Evolutionary conservation across 371 early-diverging fungal species (phyloP).

Genomic region (Parasitella parasitica): DNA sequence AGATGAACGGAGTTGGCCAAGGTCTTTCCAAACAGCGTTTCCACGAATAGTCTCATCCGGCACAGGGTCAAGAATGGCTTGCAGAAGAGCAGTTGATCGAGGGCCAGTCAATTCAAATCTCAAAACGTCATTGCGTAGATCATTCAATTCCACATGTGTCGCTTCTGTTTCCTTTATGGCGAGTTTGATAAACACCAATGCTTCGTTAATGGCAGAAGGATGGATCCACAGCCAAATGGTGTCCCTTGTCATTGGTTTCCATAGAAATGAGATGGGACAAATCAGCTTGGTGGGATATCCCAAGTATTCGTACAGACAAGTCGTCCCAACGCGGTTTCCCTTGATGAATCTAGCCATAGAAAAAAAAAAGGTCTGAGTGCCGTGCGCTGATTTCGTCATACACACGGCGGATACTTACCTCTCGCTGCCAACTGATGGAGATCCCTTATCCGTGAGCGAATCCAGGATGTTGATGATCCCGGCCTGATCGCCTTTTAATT

Average conservation of each 20-base stretch:
- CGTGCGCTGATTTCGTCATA: no score
- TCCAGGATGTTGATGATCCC: conserved; percentile 53
- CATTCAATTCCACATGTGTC: conserved; percentile 19
- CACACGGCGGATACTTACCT: no score
- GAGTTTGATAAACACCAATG: conserved; percentile 7
- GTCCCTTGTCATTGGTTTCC: conserved; percentile 53
- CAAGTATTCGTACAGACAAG: conserved; percentile 50
- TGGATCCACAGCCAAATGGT: conserved; percentile 71
- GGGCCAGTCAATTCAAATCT: conserved; percentile 83
- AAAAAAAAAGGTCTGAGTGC: no score
- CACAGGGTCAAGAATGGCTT: conserved; percentile 50
- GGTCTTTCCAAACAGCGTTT: conserved; percentile 46
- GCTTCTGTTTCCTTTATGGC: conserved; percentile 12
- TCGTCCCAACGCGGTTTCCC: conserved; percentile 62
- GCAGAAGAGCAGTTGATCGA: conserved; percentile 68
- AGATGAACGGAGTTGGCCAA: conserved; percentile 55
- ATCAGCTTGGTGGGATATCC: conserved; percentile 62
- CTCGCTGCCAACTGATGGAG: conserved; percentile 59
- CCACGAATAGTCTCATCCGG: conserved; percentile 1
- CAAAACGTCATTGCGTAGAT: conserved; percentile 44
- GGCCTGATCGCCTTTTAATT: conserved; percentile 60
- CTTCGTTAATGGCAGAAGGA: conserved; percentile 55
- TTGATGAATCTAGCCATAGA: conserved; percentile 61
- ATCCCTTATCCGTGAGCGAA: conserved; percentile 62
- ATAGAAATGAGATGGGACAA: conserved; percentile 66